Evolutionary conservation across 106 monocot species (phyloP), one percentile per base, ranked within the genome.

Genomic region (Dendrobium catenatum): DNA sequence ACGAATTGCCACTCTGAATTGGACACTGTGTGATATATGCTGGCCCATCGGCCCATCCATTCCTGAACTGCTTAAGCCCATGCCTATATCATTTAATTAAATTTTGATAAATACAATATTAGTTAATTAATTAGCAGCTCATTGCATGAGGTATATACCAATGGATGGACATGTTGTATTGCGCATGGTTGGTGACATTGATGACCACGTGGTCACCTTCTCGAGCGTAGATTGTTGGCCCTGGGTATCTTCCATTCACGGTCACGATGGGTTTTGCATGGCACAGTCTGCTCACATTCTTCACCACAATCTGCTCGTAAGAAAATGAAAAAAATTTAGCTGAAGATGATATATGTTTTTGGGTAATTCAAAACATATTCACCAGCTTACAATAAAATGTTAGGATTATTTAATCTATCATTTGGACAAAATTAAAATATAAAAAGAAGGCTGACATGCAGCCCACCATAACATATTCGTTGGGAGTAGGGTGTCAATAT

Each of bases 21-120:
- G 86, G 86, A 56, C 86, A 89, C 74, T 89, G 86, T 0, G 85
- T 86, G 43, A 88, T 83, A 78, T 86, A 88, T 40, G 77, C 86
- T 15, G 89, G 86, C 1, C 89, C 89, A 20, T 91, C 91, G 0
- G 84, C 83, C 86, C 86, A 87, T 47, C 83, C 86, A 48, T 83
- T 87, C 16, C 83, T 73, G 42, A 83, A 83, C 15, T 84, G 86
- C 80, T 83, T 83, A 79, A 87, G 8, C 26, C 86, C 86, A 43
- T 87, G 86, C 86, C 86, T 86, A 18, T 64, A 79, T 40, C 33
- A 29, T 40, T 72, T 70, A 48, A 48, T 48, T 11, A 48, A 48
- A 9, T 7, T 37, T 37, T 11, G 7, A 11, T 48, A 48, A 48
- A 48, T 48, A 48, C 11, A 7, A 48, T 48, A 48, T 7, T 6